These are phyloP conservation scores for Rosa lucieae DNA, from an alignment of 306 rosid species.

Conservation along the genomic window DNA sequence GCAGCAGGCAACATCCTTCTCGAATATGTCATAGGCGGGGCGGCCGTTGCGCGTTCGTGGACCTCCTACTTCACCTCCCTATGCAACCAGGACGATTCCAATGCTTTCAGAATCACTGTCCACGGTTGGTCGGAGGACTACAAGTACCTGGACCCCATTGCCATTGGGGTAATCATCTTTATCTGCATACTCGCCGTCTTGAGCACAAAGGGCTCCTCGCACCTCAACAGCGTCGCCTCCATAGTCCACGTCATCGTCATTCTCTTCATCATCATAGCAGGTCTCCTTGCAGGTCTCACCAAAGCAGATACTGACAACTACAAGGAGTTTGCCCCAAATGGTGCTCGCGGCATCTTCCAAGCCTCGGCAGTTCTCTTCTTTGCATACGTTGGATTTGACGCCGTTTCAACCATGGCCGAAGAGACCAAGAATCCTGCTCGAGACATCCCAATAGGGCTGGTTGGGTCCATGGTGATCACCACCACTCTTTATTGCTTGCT, in stretches of 20 bases:
- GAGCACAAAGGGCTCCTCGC: constrained; percentile 84
- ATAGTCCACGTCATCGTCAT: constrained; percentile 55
- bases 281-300: constrained; percentile 66
- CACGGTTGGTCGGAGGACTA: constrained; percentile 18
- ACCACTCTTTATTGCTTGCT: constrained; percentile 48
- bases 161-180: constrained; percentile 42
- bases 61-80: constrained; percentile 85
- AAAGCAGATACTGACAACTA: constrained; percentile 61
- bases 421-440: constrained; percentile 74
- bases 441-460: constrained; percentile 87
- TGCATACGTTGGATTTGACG: constrained; percentile 83
- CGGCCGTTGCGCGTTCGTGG: constrained; percentile 84
- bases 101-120: constrained; percentile 56
- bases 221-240: constrained; percentile 72
- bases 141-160: constrained; percentile 65
- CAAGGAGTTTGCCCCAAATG: constrained; percentile 32
- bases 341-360: constrained; percentile 50
- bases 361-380: constrained; percentile 83
- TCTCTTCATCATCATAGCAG: constrained; percentile 67
- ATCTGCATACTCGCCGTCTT: constrained; percentile 53
- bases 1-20: constrained; percentile 86
- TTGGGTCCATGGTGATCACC: constrained; percentile 68
- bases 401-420: constrained; percentile 81
- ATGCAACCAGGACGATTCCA: constrained; percentile 38
- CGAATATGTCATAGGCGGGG: constrained; percentile 58